Evolutionary conservation across 2,329 filamentous ascomycete genomes (phyloP).

Genomic region (Chrysoporthe deuterocubensis): DNA sequence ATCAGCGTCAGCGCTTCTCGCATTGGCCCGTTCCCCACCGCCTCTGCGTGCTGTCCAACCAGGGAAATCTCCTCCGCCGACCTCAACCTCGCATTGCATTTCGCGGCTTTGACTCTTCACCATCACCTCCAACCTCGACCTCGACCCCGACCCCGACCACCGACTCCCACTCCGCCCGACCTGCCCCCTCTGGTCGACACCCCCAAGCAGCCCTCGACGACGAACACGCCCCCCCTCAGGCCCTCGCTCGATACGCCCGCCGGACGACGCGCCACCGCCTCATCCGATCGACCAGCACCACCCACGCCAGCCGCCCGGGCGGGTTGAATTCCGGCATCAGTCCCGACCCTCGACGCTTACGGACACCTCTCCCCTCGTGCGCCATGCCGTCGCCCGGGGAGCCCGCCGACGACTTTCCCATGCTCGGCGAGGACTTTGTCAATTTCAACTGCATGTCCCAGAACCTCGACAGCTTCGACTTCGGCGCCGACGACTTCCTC

Average conservation of each 20-base stretch:
- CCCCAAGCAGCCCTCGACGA: not conserved
- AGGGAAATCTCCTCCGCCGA: conserved; percentile 28
- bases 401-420: conserved; percentile 24
- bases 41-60: conserved; percentile 19
- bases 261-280: not conserved
- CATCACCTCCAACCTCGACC: conserved; percentile 2
- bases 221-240: not conserved
- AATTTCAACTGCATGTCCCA: conserved; percentile 4
- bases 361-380: not conserved
- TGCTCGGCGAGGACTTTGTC: conserved; percentile 25
- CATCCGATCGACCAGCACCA: conserved; percentile 7
- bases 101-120: conserved; percentile 26
- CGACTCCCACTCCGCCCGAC: not conserved
- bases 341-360: conserved; percentile 16
- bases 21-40: conserved; percentile 4
- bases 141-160: not conserved
- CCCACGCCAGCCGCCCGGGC: conserved; percentile 17
- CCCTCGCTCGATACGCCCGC: not conserved
- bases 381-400: conserved; percentile 24
- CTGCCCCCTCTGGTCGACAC: not conserved
- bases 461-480: conserved; percentile 17
- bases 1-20: not conserved
- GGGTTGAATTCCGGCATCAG: conserved; percentile 21
- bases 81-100: conserved; percentile 21
- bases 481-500: conserved; percentile 17